Base-by-base conservation (phyloP, 495 filamentous ascomycete genomes). In the Talaromyces ruber region DNA sequence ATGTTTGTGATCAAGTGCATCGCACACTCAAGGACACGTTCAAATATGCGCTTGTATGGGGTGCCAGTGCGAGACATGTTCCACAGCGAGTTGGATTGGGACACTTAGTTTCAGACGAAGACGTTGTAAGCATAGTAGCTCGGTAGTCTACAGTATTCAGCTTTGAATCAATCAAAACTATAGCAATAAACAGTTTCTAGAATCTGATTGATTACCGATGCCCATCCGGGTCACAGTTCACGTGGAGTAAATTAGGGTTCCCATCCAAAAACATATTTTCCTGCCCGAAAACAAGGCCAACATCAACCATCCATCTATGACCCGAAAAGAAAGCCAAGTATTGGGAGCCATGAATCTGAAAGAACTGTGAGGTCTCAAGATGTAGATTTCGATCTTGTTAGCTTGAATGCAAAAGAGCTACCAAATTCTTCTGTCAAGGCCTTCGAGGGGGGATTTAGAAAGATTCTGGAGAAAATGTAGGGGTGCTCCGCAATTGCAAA, bases 21-120 rank as follows among this genome's bases (percentile, higher is more conserved):
- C 83, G 95, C 34, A 92, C 88, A 28, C 77, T 99, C 62, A 98
- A 97, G 82, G 95, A 99, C 52, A 96, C 91, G 3, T 99, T 98
- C 79, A 99, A 98, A 78, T 98, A 97, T 77, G 95, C 95, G 1
- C 73, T 98, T 67, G 95, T 99, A 2, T 99, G 95, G 95, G 95
- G 95, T 22, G 91, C 91, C 11, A 97, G 93, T 74, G 94, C 94
- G 22, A 81, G 91, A 66, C 95, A 99, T 82, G 81, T 97, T 14
- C 94, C 95, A 14, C 95, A 99, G 76, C 82, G 95, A 51, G 93
- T 97, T 30, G 95, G 95, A 2, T 73, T 99, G 70, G 79, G 82
- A 8, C 95, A 99, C 83, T 65, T 83, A 45, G 93, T 99, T 62
- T 81, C 88, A 2, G 95, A 99, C 69, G 95, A 97, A 77, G 95